Conservation (phyloP, 2,329 filamentous ascomycete species). For the Colletotrichum graminicola region DNA sequence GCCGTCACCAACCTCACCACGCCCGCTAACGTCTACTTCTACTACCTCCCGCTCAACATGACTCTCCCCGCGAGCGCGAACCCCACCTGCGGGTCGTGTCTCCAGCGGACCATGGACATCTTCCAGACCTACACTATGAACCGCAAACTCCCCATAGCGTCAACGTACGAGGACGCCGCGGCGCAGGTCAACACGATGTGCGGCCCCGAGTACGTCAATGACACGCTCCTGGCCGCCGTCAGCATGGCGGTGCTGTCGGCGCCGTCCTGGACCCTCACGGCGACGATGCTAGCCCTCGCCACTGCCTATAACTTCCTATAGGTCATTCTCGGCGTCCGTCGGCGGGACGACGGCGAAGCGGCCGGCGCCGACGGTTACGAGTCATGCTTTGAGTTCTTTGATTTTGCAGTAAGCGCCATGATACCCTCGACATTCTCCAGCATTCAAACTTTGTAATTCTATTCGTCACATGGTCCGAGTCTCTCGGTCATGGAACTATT, state of each 20-base stretch:
- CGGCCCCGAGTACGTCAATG: conserved; percentile 69
- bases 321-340: neutral
- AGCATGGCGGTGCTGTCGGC: conserved; percentile 43
- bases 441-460: conserved; percentile 28
- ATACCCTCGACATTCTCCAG: conserved; percentile 38
- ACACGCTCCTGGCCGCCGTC: conserved; percentile 59
- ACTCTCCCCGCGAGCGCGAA: conserved; percentile 73
- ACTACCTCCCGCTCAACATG: conserved; percentile 86
- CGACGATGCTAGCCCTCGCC: conserved; percentile 19
- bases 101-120: conserved; percentile 84
- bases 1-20: conserved; percentile 82
- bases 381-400: conserved; percentile 41
- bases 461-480: conserved; percentile 8
- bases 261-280: conserved; percentile 31
- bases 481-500: conserved; percentile 3
- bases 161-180: conserved; percentile 79
- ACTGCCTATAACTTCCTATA: conserved; percentile 19
- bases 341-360: neutral
- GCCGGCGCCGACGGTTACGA: conserved; percentile 28
- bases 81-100: conserved; percentile 82
- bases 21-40: conserved; percentile 81
- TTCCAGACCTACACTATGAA: conserved; percentile 79
- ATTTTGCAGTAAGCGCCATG: conserved; percentile 42
- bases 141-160: conserved; percentile 72
- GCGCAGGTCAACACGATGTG: conserved; percentile 77